These are phyloP conservation scores for Geotrichum bryndzae DNA, from an alignment of 1,139 yeast genomes.

Conservation along the genomic window DNA sequence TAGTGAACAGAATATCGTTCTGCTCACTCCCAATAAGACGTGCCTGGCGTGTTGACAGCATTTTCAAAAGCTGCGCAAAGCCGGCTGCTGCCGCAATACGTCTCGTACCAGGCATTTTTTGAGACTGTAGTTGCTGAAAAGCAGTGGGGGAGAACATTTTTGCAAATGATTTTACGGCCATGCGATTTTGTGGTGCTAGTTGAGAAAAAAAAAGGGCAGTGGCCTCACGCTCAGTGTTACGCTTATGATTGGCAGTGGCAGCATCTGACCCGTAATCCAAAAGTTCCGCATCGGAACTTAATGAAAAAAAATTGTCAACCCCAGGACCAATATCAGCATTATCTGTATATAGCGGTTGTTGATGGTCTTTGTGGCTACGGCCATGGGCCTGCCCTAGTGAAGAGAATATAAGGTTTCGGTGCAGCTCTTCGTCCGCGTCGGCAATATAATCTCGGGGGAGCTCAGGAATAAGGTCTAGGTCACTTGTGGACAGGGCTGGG, in stretches of 20 bases:
- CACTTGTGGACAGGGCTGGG: conserved; percentile 1
- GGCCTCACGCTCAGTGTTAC: background rate
- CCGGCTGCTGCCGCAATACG: conserved; percentile 5
- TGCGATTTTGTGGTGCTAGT: background rate
- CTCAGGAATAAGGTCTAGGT: conserved; percentile 9
- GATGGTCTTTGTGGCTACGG: background rate
- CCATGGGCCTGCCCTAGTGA: background rate
- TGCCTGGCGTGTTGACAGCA: background rate
- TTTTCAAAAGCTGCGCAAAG: conserved; percentile 1
- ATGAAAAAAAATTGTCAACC: background rate
- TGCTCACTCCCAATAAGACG: background rate
- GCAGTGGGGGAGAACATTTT: background rate
- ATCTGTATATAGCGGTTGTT: background rate
- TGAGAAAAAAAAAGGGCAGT: background rate
- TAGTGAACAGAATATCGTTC: background rate
- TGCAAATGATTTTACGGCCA: background rate
- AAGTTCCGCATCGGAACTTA: background rate
- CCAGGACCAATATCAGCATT: background rate
- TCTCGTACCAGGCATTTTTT: background rate
- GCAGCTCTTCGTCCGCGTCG: background rate
- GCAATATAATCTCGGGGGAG: background rate
- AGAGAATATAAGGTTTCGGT: background rate
- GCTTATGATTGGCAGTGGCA: background rate
- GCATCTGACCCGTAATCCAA: background rate
- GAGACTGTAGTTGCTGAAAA: background rate